Conservation (phyloP, 306 rosid genomes). For the Malus asiatica region DNA sequence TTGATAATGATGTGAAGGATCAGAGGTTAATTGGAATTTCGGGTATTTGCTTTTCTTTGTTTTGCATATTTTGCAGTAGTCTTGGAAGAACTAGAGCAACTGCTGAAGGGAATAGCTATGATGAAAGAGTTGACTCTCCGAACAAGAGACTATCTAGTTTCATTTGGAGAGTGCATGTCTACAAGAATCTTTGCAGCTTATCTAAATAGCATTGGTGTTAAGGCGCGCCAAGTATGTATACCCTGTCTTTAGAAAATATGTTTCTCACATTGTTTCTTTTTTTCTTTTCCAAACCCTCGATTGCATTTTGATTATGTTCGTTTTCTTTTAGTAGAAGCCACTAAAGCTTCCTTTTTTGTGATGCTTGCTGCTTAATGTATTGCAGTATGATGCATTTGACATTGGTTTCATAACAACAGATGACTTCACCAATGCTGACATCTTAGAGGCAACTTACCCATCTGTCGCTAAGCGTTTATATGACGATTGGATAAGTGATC, state of each 20-base stretch:
- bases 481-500: conserved; percentile 52
- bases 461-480: conserved; percentile 51
- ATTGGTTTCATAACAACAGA: conserved; percentile 67
- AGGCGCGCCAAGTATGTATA: conserved; percentile 55
- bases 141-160: conserved; percentile 48
- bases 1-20: not conserved
- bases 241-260: not conserved
- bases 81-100: conserved; percentile 58
- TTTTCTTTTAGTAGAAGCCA: not conserved
- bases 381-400: conserved; percentile 75
- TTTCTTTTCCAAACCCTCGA: not conserved
- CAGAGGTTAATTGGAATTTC: not conserved
- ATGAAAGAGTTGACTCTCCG: conserved; percentile 63
- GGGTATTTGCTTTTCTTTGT: not conserved
- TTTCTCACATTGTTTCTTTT: not conserved
- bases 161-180: conserved; percentile 76
- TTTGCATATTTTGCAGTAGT: conserved; percentile 26
- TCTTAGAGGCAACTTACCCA: conserved; percentile 67
- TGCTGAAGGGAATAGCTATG: conserved; percentile 62
- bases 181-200: conserved; percentile 65
- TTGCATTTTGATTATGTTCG: not conserved
- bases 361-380: conserved; percentile 8
- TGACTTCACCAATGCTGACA: conserved; percentile 70
- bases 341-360: not conserved
- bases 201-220: conserved; percentile 46